Conservation (phyloP, 441 rosid genomes). For the Adansonia grandidieri region DNA sequence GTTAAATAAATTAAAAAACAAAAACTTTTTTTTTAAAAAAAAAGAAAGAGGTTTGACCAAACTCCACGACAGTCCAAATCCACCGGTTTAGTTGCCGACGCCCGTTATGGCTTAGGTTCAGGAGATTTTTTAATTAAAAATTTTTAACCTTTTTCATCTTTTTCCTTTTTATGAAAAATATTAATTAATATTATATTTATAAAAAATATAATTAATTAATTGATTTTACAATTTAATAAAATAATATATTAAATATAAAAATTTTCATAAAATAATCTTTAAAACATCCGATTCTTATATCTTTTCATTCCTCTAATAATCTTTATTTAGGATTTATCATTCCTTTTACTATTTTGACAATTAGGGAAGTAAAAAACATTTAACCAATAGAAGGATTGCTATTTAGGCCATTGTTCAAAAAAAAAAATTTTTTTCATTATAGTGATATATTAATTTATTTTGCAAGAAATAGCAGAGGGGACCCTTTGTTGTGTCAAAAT, state of each 20-base stretch:
- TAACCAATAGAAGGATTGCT: background rate
- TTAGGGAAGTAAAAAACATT: too few species aligned
- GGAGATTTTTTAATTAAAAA: too few species aligned
- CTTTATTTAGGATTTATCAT: too few species aligned
- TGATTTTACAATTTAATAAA: too few species aligned
- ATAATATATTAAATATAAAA: too few species aligned
- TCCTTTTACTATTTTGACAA: background rate
- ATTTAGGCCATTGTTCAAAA: background rate
- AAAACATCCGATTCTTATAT: background rate
- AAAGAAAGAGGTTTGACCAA: slow-evolving; percentile 21
- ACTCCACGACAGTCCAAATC: slow-evolving; percentile 18
- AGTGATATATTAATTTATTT: too few species aligned
- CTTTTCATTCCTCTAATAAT: background rate
- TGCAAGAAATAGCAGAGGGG: background rate
- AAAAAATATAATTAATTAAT: too few species aligned
- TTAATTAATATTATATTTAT: too few species aligned
- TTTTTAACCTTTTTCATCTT: too few species aligned
- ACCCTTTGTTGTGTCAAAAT: slow-evolving; percentile 3
- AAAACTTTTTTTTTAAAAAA: too few species aligned
- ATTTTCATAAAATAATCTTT: too few species aligned
- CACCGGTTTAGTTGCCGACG: slow-evolving; percentile 10
- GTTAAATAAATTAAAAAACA: background rate
- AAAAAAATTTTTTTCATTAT: background rate
- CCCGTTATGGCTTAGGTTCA: slow-evolving; percentile 18
- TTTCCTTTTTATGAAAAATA: too few species aligned